phyloP scores from a whole-genome alignment of 495 filamentous ascomycete species.

The Viridothelium virens region DNA sequence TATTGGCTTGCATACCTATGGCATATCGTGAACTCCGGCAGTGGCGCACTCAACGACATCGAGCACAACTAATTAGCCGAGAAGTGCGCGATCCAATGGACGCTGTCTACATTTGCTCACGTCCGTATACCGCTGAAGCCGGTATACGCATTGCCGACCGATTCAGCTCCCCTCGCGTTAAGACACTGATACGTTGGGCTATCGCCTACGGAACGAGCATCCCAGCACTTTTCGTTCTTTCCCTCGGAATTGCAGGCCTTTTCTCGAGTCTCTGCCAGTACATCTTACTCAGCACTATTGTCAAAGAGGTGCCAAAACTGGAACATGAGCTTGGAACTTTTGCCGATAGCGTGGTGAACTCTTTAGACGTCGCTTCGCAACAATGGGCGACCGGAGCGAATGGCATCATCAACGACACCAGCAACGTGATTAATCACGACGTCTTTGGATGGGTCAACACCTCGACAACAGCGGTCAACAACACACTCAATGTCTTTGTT shows the following conservation, averaged over 20 bases:
- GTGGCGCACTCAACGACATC: constrained; percentile 64
- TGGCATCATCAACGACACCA: constrained; percentile 56
- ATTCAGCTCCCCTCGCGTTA: constrained; percentile 59
- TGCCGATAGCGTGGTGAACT: constrained; percentile 65
- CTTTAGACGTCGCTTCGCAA: constrained; percentile 63
- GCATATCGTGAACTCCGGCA: constrained; percentile 70
- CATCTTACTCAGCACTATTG: constrained; percentile 62
- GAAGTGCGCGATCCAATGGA: constrained; percentile 73
- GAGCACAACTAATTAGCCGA: constrained; percentile 57
- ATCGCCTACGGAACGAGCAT: constrained; percentile 79
- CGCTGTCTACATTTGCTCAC: constrained; percentile 76
- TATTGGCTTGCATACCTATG: constrained; percentile 67
- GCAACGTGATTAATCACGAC: constrained; percentile 69
- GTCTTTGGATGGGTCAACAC: constrained; percentile 84
- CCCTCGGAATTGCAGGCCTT: constrained; percentile 76
- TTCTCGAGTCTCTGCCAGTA: constrained; percentile 79
- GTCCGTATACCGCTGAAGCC: constrained; percentile 59
- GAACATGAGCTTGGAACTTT: constrained; percentile 72
- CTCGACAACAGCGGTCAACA: constrained; percentile 70
- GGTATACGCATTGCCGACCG: constrained; percentile 66
- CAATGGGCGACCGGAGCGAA: constrained; percentile 76
- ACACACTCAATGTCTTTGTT: constrained; percentile 76
- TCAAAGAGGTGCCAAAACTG: constrained; percentile 69
- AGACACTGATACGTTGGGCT: constrained; percentile 71
- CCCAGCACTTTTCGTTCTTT: constrained; percentile 79